phyloP scores from a whole-genome alignment of 768 basidiomycete genomes.

The Boletus insuetus region DNA sequence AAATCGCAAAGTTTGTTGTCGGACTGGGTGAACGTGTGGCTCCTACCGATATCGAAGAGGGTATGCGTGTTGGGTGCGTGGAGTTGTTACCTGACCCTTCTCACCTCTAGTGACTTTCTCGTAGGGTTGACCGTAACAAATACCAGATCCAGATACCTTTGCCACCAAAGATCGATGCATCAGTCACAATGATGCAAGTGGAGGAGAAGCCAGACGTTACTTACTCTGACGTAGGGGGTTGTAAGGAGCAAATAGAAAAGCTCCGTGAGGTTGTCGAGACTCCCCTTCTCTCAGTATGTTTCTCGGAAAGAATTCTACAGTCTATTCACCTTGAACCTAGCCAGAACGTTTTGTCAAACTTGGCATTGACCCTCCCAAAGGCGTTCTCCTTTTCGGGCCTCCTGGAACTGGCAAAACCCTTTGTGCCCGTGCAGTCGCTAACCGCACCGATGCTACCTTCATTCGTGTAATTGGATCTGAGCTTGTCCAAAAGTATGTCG shows the following conservation, averaged over 20 bases:
- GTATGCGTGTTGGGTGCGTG: conserved; percentile 98
- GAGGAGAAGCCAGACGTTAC: conserved; percentile 99
- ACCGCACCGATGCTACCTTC: conserved; percentile 97
- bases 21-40: conserved; percentile 95
- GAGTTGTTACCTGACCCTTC: not conserved
- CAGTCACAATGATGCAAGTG: conserved; percentile 99
- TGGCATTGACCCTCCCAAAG: conserved; percentile 98
- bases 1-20: conserved; percentile 99
- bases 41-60: conserved; percentile 98
- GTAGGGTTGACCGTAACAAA: conserved; percentile 90
- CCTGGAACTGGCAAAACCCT: conserved; percentile 99
- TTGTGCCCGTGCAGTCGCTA: conserved; percentile 97
- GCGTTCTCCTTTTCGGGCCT: conserved; percentile 92
- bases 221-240: conserved; percentile 96
- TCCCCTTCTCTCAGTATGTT: conserved; percentile 83
- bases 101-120: conserved; percentile 3
- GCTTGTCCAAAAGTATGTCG: conserved; percentile 99
- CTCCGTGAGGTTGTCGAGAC: conserved; percentile 97
- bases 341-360: conserved; percentile 99
- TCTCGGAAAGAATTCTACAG: not conserved
- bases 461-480: conserved; percentile 99
- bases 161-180: conserved; percentile 98
- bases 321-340: conserved; percentile 43
- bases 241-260: conserved; percentile 99
- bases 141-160: conserved; percentile 99